Base-by-base conservation (phyloP, 1,284 basidiomycete species). In the Vanrija pseudolonga region DNA sequence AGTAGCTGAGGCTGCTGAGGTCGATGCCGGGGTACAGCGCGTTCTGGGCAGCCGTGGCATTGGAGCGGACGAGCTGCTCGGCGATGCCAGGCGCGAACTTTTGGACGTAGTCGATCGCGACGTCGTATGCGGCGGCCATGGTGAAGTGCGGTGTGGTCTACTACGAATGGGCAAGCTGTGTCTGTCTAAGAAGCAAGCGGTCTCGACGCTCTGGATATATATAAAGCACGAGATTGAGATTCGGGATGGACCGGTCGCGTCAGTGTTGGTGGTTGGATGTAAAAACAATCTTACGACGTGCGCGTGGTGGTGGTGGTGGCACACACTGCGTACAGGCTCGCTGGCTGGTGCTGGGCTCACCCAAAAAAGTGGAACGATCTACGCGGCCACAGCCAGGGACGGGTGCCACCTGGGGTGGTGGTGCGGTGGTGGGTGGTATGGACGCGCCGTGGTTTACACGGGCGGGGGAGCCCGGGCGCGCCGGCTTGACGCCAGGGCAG, bases 1-100 rank as follows among this genome's bases (percentile, higher is more conserved):
- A 65, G 85, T 84, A 88, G 68, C 76, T 85, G 48, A 94, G 81
- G 51, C 83, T 79, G 22, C 80, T 71, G 55, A 89, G 80, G 75
- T 92, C 86, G 47, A 76, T 56, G 47, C 62, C 74, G 32, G 63
- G 62, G 55, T 79, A 79, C 11, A 79, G 63, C 40, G 67, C 55
- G 56, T 72, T 66, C 57, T 70, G 64, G 23, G 69, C 56, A 20
- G 63, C 57, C 40, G 76, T 73, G 3, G 75, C 63, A 54, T 76
- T 75, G 52, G 65, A 57, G 45, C 64, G 60, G 18, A 62, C 63
- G 53, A 75, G 62, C 38, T 71, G 68, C 37, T 71, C 66, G 9
- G 70, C 69, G 46, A 73, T 50, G 44, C 60, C 56, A 4, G 73
- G 73, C 37, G 68, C 67, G 59, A 67, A 67, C 61, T 74, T 69